A percentile compares a stretch with the other conserved stretches of the same genome.
Conservation (phyloP, 2,329 filamentous ascomycete genomes). For the Arthrobotrys megalospora region DNA sequence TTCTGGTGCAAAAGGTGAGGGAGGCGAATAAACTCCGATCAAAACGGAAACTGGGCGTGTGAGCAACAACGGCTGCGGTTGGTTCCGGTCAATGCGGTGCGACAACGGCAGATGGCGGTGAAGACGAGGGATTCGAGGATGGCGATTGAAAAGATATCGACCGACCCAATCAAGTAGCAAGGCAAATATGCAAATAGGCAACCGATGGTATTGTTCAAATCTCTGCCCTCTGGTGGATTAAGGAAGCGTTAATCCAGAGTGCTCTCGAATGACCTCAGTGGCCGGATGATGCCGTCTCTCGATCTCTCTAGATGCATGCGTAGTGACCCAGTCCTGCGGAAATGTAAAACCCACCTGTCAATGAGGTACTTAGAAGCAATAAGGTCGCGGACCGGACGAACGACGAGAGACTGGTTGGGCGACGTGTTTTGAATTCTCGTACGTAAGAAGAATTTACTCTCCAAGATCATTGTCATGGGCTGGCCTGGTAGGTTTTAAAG, state of each 20-base stretch:
- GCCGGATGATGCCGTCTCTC: neutral
- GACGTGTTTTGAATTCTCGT: conserved; percentile 40
- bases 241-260: conserved; percentile 18
- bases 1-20: conserved; percentile 23
- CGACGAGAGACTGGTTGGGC: conserved; percentile 5
- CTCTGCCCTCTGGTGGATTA: neutral
- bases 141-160: conserved; percentile 12
- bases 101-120: conserved; percentile 12
- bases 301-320: neutral
- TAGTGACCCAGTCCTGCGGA: neutral
- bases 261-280: conserved; percentile 3
- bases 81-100: conserved; percentile 8
- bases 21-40: conserved; percentile 2
- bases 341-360: conserved; percentile 2
- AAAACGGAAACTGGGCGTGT: conserved; percentile 43
- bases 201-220: too few relatives aligned
- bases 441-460: conserved; percentile 44
- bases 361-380: neutral
- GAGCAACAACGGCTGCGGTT: conserved; percentile 29
- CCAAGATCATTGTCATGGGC: conserved; percentile 25
- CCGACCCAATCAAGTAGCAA: neutral
- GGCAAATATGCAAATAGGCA: too few relatives aligned
- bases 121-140: neutral
- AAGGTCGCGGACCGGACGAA: neutral
- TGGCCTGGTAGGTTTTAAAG: conserved; percentile 45